Evolutionary conservation across 805 yeast genomes (phyloP).

Genomic region (Saccharomycopsis vini): DNA sequence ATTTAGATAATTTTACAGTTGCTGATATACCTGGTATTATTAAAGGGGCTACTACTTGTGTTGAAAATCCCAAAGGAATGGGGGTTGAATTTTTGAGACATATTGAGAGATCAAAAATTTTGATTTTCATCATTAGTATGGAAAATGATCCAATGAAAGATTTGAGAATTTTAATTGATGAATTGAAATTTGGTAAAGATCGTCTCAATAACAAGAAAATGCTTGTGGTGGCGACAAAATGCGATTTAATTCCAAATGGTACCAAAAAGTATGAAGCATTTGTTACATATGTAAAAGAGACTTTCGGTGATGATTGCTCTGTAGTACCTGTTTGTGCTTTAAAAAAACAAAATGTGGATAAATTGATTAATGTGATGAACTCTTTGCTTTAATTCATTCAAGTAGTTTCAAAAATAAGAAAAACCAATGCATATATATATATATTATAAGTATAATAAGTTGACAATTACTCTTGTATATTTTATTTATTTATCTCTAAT

Average conservation of each 20-base stretch:
- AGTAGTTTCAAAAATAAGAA: too few species aligned
- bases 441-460: too few species aligned
- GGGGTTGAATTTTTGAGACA: conserved; percentile 90
- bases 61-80: conserved; percentile 69
- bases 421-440: too few species aligned
- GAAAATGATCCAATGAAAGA: conserved; percentile 65
- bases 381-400: too few species aligned
- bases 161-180: conserved; percentile 51
- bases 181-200: conserved; percentile 49
- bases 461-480: too few species aligned
- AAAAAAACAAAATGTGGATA: conserved; percentile 60
- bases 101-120: conserved; percentile 82
- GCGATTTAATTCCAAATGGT: conserved; percentile 54
- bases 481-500: too few species aligned
- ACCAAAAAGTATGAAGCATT: conserved; percentile 40
- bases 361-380: background rate
- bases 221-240: conserved; percentile 87
- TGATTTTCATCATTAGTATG: conserved; percentile 78
- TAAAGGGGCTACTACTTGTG: conserved; percentile 58
- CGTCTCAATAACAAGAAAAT: conserved; percentile 54
- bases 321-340: conserved; percentile 80
- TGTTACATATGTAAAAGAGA: conserved; percentile 33
- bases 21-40: conserved; percentile 98
- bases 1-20: conserved; percentile 57
- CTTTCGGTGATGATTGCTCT: conserved; percentile 43